A percentile compares a stretch with the other conserved stretches of the same genome.
phyloP scores from a whole-genome alignment of 2,329 filamentous ascomycete species.

The Cytospora leucostoma region DNA sequence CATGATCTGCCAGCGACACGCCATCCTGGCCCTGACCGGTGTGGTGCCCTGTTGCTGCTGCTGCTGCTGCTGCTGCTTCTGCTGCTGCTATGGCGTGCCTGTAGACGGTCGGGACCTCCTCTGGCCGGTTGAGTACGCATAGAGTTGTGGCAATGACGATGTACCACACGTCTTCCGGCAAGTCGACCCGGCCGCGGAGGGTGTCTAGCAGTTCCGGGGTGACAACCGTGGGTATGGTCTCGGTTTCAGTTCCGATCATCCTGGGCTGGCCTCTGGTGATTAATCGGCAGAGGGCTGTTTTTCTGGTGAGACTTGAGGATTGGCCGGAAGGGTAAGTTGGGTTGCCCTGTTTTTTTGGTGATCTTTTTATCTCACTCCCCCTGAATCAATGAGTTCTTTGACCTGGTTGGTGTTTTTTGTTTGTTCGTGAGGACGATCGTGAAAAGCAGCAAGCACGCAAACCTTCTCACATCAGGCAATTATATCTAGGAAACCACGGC shows the following conservation, averaged over 20 bases:
- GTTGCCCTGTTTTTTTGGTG: neutral
- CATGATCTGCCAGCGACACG: constrained; percentile 31
- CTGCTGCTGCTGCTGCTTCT: constrained; percentile 32
- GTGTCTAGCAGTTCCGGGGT: constrained; percentile 45
- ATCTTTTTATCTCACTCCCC: too few relatives aligned
- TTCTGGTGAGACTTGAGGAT: neutral
- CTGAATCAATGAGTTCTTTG: neutral
- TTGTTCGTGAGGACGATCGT: neutral
- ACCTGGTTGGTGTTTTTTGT: neutral
- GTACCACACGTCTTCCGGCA: constrained; percentile 52
- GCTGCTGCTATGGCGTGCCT: constrained; percentile 42
- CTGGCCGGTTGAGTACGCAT: constrained; percentile 50
- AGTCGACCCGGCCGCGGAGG: constrained; percentile 42
- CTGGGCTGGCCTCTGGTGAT: neutral
- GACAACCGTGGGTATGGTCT: constrained; percentile 36
- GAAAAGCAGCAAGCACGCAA: neutral
- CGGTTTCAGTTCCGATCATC: constrained; percentile 27
- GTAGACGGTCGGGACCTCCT: constrained; percentile 49
- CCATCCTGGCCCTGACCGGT: constrained; percentile 30
- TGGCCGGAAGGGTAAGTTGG: neutral
- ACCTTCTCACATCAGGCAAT: neutral
- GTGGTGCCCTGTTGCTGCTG: constrained; percentile 29
- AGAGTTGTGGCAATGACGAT: constrained; percentile 49
- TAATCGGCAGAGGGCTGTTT: neutral
- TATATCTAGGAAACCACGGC: too few relatives aligned